phyloP scores from a whole-genome alignment of 106 monocot genomes.

The Dioscorea zingiberensis region DNA sequence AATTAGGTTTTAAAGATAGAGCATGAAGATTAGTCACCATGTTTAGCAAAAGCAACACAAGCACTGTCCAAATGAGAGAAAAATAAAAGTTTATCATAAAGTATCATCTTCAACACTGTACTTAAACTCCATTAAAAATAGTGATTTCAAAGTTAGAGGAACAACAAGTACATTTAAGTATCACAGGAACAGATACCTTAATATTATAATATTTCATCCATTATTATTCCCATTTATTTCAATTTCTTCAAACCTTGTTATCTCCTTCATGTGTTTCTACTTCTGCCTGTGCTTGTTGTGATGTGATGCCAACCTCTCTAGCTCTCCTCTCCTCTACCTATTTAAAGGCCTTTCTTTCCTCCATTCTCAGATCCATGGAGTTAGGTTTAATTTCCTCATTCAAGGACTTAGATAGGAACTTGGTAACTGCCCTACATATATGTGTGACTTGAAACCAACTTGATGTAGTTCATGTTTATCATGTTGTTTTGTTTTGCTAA shows the following conservation, averaged over 20 bases:
- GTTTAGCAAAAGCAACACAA: too few relatives aligned
- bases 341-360: conserved; percentile 6
- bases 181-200: neutral
- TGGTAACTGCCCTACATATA: too few relatives aligned
- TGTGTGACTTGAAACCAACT: too few relatives aligned
- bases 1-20: too few relatives aligned
- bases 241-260: neutral
- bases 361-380: conserved; percentile 1
- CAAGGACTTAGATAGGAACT: too few relatives aligned
- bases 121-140: too few relatives aligned
- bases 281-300: neutral
- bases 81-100: too few relatives aligned
- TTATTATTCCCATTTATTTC: neutral
- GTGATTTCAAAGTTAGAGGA: neutral
- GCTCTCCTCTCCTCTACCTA: conserved; percentile 4
- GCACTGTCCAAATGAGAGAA: too few relatives aligned
- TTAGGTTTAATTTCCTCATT: neutral
- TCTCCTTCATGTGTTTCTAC: neutral
- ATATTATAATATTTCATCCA: neutral
- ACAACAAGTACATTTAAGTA: neutral
- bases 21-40: too few relatives aligned
- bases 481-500: too few relatives aligned
- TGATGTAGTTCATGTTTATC: too few relatives aligned
- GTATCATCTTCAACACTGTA: too few relatives aligned
- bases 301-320: conserved; percentile 8